Conservation (phyloP, 1,284 basidiomycete species). For the Termitomyces sp. region DNA sequence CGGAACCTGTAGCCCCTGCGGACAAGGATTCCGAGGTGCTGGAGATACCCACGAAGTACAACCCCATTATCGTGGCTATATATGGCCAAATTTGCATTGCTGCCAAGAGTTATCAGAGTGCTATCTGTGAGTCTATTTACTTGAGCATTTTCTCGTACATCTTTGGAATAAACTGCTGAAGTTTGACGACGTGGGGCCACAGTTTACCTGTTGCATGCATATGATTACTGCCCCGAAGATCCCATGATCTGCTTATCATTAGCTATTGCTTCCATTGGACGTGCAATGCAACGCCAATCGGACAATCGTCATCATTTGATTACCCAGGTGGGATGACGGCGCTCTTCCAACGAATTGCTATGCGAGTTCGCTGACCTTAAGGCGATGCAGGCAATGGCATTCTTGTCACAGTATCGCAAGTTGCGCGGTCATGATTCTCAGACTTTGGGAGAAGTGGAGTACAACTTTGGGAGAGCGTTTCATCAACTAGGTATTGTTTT, state of each 20-base stretch:
- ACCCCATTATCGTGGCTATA: slow-evolving; percentile 71
- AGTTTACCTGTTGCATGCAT: slow-evolving; percentile 89
- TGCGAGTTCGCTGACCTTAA: background rate
- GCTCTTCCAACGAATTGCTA: background rate
- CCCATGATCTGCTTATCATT: slow-evolving; percentile 82
- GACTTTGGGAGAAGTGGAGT: slow-evolving; percentile 78
- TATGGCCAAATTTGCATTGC: slow-evolving; percentile 86
- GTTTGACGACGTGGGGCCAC: background rate
- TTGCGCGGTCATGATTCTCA: slow-evolving; percentile 40
- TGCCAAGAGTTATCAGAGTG: slow-evolving; percentile 85
- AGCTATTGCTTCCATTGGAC: slow-evolving; percentile 79
- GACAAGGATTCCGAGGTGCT: slow-evolving; percentile 15
- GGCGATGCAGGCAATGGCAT: slow-evolving; percentile 66
- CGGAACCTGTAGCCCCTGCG: slow-evolving; percentile 5
- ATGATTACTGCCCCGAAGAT: slow-evolving; percentile 79
- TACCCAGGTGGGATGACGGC: slow-evolving; percentile 47
- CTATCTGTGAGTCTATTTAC: slow-evolving; percentile 65
- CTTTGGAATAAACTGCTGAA: slow-evolving; percentile 1
- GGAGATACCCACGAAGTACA: slow-evolving; percentile 62
- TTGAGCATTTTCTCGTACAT: background rate
- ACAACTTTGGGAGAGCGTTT: slow-evolving; percentile 87
- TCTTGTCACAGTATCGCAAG: slow-evolving; percentile 71
- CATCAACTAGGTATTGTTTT: slow-evolving; percentile 75
- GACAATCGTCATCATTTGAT: slow-evolving; percentile 92
- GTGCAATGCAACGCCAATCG: slow-evolving; percentile 89